Conservation (phyloP, 2,329 filamentous ascomycete species). For the Fusarium proliferatum region DNA sequence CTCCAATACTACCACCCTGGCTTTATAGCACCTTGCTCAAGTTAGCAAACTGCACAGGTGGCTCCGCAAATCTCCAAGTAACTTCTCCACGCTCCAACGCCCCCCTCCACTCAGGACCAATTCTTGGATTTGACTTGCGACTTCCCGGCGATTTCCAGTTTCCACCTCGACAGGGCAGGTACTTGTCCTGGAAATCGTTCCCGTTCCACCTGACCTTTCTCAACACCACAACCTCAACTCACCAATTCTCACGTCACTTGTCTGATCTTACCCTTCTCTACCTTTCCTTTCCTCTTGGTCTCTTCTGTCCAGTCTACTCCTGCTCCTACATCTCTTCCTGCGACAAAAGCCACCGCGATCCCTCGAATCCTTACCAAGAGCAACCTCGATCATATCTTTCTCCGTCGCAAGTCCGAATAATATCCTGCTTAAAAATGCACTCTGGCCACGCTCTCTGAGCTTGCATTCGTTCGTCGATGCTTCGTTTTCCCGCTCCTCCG, state of each 20-base stretch:
- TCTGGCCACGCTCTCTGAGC: constrained; percentile 34
- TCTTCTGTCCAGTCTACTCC: not conserved
- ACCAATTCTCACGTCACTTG: constrained; percentile 17
- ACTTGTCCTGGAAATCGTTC: constrained; percentile 34
- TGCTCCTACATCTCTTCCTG: constrained; percentile 1
- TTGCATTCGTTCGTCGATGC: constrained; percentile 34
- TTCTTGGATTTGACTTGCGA: constrained; percentile 23
- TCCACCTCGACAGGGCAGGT: constrained; percentile 34
- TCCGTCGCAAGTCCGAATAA: constrained; percentile 16
- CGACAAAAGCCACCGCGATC: constrained; percentile 14
- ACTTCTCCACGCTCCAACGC: constrained; percentile 35
- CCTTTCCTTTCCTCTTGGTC: not conserved
- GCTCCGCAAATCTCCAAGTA: constrained; percentile 30
- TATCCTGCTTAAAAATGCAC: constrained; percentile 36
- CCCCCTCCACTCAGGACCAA: constrained; percentile 29
- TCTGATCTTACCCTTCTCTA: not conserved
- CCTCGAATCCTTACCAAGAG: constrained; percentile 26
- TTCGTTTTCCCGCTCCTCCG: constrained; percentile 34
- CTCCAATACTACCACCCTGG: not conserved
- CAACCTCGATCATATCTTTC: constrained; percentile 13
- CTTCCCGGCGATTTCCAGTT: constrained; percentile 33
- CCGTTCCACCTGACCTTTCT: constrained; percentile 34
- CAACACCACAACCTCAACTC: constrained; percentile 35
- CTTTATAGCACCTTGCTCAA: not conserved
- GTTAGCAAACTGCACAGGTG: constrained; percentile 11